These are phyloP conservation scores for Epichloe festucae DNA, from an alignment of 2,329 filamentous ascomycete genomes.

Conservation along the genomic window DNA sequence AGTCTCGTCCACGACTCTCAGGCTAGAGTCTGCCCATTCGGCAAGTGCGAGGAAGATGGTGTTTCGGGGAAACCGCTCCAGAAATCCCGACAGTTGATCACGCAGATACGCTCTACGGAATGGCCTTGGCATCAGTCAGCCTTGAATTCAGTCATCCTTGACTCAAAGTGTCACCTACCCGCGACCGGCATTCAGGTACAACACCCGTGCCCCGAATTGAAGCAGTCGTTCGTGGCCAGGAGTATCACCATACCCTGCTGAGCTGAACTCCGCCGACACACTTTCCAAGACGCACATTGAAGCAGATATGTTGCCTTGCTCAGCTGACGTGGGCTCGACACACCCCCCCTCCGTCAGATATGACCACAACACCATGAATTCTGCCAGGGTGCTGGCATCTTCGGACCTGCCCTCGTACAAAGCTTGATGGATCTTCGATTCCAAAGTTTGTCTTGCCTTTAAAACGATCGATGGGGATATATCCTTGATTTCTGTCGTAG, in stretches of 20 bases:
- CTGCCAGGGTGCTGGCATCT: conserved; percentile 41
- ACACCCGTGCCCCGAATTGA: conserved; percentile 52
- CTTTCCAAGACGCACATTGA: conserved; percentile 28
- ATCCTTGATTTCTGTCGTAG: conserved; percentile 6
- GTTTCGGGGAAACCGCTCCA: conserved; percentile 59
- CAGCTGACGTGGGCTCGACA: conserved; percentile 29
- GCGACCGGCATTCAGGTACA: conserved; percentile 51
- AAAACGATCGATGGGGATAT: conserved; percentile 31
- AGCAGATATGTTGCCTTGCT: conserved; percentile 44
- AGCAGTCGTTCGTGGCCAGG: conserved; percentile 49
- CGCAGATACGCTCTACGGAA: conserved; percentile 58
- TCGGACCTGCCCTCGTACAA: conserved; percentile 35
- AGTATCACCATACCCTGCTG: conserved; percentile 20
- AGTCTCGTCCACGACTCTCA: conserved; percentile 64
- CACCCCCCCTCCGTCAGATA: conserved; percentile 43
- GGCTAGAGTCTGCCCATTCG: conserved; percentile 59
- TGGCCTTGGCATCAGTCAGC: conserved; percentile 26
- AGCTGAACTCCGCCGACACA: conserved; percentile 30
- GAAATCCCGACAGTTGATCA: conserved; percentile 44
- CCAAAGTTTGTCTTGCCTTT: conserved; percentile 40
- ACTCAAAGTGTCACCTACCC: conserved; percentile 26
- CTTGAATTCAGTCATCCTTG: neutral
- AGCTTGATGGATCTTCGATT: conserved; percentile 39
- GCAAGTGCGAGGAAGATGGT: conserved; percentile 61
- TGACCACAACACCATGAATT: conserved; percentile 50